Base-by-base conservation (phyloP, 2,329 filamentous ascomycete species). In the Cordyceps tenuipes region DNA sequence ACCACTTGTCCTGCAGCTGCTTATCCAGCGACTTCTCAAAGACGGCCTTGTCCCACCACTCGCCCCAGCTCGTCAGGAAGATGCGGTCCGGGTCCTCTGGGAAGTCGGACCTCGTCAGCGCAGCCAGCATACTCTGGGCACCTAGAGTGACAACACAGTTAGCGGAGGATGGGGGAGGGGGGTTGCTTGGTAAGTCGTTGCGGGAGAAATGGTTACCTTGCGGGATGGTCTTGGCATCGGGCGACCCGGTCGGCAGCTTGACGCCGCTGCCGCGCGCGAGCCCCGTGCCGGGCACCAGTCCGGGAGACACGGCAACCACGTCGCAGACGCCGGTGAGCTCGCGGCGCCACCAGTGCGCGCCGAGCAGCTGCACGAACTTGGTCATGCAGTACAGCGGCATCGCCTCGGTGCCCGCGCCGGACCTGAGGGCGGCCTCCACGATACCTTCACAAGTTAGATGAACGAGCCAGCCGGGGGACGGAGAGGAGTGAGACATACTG, bases 261-360 rank as follows among this genome's bases (percentile, higher is more conserved):
- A 75, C 61, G 3, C 66, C 68, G 10, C 63, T 65, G 3, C 70
- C 68, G 3, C 74, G 68, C 0, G 66, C 67, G 17, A 82, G 69
- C 0, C 75, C 74, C 0, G 80, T 82, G n/a, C 65, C 64, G 1
- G 79, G 79, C 43, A 83, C 76, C 3, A 82, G 64, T 0, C 81
- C 81, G 0, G 81, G 80, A 9, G 80, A 82, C 6, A 81, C 79
- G 12, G 80, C 80, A 5, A 83, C 73, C 21, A 83, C 76, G 5
- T 69, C 64, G 65, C 75, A 78, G 29, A 71, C 68, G 26, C 69
- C 76, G 0, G 64, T 59, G n/a, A 83, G 74, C 63, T 81, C 71
- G 3, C 80, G 79, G 2, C 79, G 78, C 81, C 80, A 83, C 79
- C 79, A 83, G 52, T 82, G 79, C 1, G 80, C 78, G 7, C 73